phyloP scores from a whole-genome alignment of 768 basidiomycete species.

The Suillus paluster region DNA sequence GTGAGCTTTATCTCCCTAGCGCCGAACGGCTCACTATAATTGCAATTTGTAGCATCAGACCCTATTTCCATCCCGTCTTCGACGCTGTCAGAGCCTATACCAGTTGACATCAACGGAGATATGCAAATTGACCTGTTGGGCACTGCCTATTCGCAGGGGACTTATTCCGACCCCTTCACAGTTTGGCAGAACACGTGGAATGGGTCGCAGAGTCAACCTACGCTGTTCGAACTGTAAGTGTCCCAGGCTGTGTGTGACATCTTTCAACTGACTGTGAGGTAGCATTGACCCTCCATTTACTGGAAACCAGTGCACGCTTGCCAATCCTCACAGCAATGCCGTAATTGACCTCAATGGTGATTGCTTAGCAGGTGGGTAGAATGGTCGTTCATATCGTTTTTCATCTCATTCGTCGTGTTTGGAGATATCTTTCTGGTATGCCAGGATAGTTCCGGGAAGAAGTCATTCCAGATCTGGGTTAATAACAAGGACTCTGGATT shows the following conservation, averaged over 20 bases:
- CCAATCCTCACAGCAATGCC: slow-evolving; percentile 93
- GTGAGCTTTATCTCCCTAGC: slow-evolving; percentile 43
- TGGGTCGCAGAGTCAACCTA: slow-evolving; percentile 50
- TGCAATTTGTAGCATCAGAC: slow-evolving; percentile 24
- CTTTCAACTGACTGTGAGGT: slow-evolving; percentile 12
- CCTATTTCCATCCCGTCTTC: slow-evolving; percentile 66
- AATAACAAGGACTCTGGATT: slow-evolving; percentile 84
- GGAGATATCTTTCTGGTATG: slow-evolving; percentile 91
- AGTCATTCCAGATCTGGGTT: slow-evolving; percentile 89
- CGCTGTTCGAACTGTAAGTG: slow-evolving; percentile 72
- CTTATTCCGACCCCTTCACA: slow-evolving; percentile 47
- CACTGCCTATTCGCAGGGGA: slow-evolving; percentile 46
- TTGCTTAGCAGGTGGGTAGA: slow-evolving; percentile 79
- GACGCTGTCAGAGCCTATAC: slow-evolving; percentile 76
- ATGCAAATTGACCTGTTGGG: slow-evolving; percentile 91
- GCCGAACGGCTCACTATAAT: not conserved
- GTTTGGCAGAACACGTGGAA: slow-evolving; percentile 88
- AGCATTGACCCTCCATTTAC: slow-evolving; percentile 66
- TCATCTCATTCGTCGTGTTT: not conserved
- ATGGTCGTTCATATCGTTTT: not conserved
- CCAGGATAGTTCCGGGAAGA: slow-evolving; percentile 58
- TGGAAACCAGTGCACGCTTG: slow-evolving; percentile 71
- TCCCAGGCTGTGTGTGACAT: not conserved
- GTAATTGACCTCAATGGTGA: slow-evolving; percentile 95
- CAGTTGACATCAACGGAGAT: slow-evolving; percentile 86